phyloP scores from a whole-genome alignment of 768 basidiomycete genomes.

The Pisolithus sp. region DNA sequence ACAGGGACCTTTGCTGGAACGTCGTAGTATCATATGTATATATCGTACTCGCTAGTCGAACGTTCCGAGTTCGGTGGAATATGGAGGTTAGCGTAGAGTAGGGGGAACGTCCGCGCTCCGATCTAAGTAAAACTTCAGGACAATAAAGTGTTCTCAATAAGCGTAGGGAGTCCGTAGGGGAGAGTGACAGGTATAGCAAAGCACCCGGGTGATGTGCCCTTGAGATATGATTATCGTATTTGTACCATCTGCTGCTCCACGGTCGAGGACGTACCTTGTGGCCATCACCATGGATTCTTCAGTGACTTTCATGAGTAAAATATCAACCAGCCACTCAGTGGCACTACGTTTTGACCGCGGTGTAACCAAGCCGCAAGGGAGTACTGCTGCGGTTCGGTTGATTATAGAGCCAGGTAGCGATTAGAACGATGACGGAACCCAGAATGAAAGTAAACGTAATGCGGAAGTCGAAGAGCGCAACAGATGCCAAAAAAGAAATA shows the following conservation, averaged over 20 bases:
- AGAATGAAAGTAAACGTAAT: slow-evolving; percentile 83
- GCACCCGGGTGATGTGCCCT: slow-evolving; percentile 5
- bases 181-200: slow-evolving; percentile 15
- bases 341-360: slow-evolving; percentile 19
- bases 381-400: slow-evolving; percentile 41
- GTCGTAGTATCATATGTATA: slow-evolving; percentile 24
- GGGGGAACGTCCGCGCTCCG: slow-evolving; percentile 7
- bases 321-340: slow-evolving; percentile 4
- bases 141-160: slow-evolving; percentile 1
- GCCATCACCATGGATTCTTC: neutral
- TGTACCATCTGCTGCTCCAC: neutral
- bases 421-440: slow-evolving; percentile 77
- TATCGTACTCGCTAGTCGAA: slow-evolving; percentile 18
- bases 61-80: slow-evolving; percentile 5
- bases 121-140: slow-evolving; percentile 3
- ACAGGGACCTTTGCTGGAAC: slow-evolving; percentile 7
- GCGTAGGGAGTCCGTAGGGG: neutral
- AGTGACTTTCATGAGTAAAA: neutral
- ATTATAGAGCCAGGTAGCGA: slow-evolving; percentile 91
- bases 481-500: slow-evolving; percentile 88
- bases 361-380: slow-evolving; percentile 23
- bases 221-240: neutral
- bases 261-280: neutral
- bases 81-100: slow-evolving; percentile 16
- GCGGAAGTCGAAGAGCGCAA: slow-evolving; percentile 83